Evolutionary conservation across 306 rosid genomes (phyloP).

Genomic region (Lagenaria siceraria): DNA sequence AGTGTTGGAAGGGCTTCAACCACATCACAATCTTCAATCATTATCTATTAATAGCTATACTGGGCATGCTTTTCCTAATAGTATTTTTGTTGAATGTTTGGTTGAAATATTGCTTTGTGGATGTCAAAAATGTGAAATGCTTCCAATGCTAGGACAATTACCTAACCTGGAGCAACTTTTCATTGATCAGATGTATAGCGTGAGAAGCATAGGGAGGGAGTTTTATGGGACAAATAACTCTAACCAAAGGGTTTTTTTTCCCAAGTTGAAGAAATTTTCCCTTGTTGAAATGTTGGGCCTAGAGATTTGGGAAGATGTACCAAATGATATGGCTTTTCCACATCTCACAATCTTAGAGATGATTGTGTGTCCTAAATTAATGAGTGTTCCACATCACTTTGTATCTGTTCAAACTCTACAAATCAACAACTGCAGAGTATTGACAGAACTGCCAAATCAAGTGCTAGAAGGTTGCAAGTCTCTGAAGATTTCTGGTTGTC

Average conservation of each 20-base stretch:
- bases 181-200: neutral
- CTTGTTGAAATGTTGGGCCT: too few relatives aligned
- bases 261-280: neutral
- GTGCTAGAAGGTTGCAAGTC: neutral
- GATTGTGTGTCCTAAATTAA: neutral
- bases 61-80: neutral
- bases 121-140: neutral
- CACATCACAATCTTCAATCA: neutral
- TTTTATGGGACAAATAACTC: neutral
- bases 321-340: neutral
- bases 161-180: neutral
- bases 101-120: neutral
- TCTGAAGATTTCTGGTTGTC: neutral
- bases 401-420: neutral
- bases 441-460: neutral
- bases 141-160: too few relatives aligned
- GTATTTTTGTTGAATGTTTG: neutral
- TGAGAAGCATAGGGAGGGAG: neutral
- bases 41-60: neutral
- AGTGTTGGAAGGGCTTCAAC: constrained; percentile 1
- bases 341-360: neutral
- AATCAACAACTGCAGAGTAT: neutral
- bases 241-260: neutral
- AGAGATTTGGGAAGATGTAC: neutral
- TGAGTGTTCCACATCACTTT: neutral